Evolutionary conservation across 306 rosid genomes (phyloP).

Genomic region (Sechiopsis laciniata): DNA sequence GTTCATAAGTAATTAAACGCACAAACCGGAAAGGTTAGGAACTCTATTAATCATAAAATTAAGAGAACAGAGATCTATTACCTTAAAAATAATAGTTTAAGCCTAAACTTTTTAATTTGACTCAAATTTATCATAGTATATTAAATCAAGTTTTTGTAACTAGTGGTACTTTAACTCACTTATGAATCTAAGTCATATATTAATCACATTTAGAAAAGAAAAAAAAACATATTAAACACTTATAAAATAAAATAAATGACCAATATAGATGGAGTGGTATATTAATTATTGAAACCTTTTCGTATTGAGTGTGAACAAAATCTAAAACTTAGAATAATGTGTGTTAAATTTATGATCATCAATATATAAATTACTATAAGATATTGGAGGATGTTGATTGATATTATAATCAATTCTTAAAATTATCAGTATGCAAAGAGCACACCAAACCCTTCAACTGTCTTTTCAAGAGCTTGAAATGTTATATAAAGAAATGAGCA

Average conservation of each 20-base stretch:
- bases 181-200: neutral
- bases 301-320: conserved; percentile 9
- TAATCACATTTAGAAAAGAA: neutral
- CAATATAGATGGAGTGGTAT: neutral
- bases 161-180: neutral
- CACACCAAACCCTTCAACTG: neutral
- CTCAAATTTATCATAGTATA: too few species aligned
- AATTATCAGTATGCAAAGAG: neutral
- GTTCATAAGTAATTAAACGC: too few species aligned
- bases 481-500: neutral
- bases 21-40: too few species aligned
- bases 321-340: neutral
- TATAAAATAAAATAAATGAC: neutral
- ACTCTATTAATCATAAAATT: too few species aligned
- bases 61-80: too few species aligned
- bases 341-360: neutral
- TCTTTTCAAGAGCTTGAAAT: conserved; percentile 5
- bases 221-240: too few species aligned
- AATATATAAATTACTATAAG: neutral
- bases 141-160: neutral
- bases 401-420: neutral
- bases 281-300: neutral
- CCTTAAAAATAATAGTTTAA: too few species aligned
- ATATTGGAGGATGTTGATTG: neutral
- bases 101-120: too few species aligned